Evolutionary conservation across 331 rosid species (phyloP).

Genomic region (Saraca asoca): DNA sequence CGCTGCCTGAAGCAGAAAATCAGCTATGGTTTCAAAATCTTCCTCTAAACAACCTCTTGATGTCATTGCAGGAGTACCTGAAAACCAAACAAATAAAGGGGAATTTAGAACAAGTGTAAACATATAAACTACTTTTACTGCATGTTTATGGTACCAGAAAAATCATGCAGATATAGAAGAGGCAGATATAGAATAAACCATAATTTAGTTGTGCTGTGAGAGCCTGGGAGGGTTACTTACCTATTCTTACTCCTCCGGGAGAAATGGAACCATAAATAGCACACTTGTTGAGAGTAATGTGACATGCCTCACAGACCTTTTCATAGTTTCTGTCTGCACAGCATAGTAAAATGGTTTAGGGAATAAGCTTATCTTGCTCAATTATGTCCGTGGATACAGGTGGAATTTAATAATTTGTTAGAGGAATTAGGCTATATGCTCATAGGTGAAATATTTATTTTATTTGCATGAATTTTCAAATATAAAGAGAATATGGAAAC

Average conservation of each 20-base stretch:
- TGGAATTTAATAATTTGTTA: no score
- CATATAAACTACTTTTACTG: slow-evolving; percentile 4
- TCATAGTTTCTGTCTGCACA: slow-evolving; percentile 71
- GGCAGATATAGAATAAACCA: no score
- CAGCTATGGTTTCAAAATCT: slow-evolving; percentile 79
- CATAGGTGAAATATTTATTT: background rate
- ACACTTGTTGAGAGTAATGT: slow-evolving; percentile 73
- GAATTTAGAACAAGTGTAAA: slow-evolving; percentile 3
- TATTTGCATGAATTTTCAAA: background rate
- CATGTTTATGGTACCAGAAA: slow-evolving; percentile 7
- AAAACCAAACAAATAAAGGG: slow-evolving; percentile 13
- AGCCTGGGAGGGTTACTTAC: slow-evolving; percentile 46
- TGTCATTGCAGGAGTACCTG: slow-evolving; percentile 96
- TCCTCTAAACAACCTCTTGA: slow-evolving; percentile 81
- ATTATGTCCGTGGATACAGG: no score
- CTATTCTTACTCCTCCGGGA: slow-evolving; percentile 79
- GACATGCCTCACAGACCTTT: slow-evolving; percentile 80
- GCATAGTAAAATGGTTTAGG: slow-evolving; percentile 25
- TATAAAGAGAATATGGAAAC: background rate
- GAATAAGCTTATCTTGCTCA: background rate
- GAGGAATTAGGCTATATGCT: background rate
- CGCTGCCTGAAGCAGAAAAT: slow-evolving; percentile 71
- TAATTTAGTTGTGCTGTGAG: background rate
- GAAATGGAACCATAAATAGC: slow-evolving; percentile 74
- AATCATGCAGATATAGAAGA: slow-evolving; percentile 2